phyloP scores from a whole-genome alignment of 257 asterid genomes.

The Ophiorrhiza pumila region DNA sequence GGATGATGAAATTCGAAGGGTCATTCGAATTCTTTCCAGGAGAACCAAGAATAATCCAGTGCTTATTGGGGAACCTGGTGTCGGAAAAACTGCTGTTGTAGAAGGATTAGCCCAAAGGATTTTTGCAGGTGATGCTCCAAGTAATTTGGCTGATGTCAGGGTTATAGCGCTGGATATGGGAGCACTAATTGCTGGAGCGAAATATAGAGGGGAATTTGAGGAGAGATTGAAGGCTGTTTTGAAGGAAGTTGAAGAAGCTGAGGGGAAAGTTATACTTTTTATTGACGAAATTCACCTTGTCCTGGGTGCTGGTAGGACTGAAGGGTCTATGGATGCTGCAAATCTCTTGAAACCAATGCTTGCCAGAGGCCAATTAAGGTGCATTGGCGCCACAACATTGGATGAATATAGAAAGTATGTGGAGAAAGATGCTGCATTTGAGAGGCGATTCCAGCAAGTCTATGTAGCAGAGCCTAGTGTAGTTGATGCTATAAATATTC shows the following conservation, averaged over 20 bases:
- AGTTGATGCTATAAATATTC: conserved; percentile 30
- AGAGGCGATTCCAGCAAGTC: conserved; percentile 40
- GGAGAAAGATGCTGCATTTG: conserved; percentile 43
- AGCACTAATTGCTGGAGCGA: conserved; percentile 36
- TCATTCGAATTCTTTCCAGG: conserved; percentile 26
- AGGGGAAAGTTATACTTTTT: conserved; percentile 35
- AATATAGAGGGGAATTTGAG: conserved; percentile 38
- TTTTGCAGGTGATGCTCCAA: conserved; percentile 32
- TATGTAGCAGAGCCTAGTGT: conserved; percentile 42
- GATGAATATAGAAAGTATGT: conserved; percentile 34
- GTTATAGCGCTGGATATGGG: conserved; percentile 34
- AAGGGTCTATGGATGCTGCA: conserved; percentile 43
- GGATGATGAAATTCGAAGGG: conserved; percentile 35
- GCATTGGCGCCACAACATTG: conserved; percentile 39
- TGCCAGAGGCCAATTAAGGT: conserved; percentile 36
- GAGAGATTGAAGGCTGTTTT: conserved; percentile 32
- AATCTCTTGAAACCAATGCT: conserved; percentile 37
- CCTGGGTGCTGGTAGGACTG: conserved; percentile 33
- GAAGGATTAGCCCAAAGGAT: conserved; percentile 38
- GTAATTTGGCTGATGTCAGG: conserved; percentile 27
- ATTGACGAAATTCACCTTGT: conserved; percentile 39
- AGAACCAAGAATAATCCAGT: conserved; percentile 40
- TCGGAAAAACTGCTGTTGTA: conserved; percentile 37
- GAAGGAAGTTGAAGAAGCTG: conserved; percentile 34
- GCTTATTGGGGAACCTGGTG: conserved; percentile 35